Evolutionary conservation across 2,329 filamentous ascomycete species (phyloP).

Genomic region (Fusarium subglutinans): DNA sequence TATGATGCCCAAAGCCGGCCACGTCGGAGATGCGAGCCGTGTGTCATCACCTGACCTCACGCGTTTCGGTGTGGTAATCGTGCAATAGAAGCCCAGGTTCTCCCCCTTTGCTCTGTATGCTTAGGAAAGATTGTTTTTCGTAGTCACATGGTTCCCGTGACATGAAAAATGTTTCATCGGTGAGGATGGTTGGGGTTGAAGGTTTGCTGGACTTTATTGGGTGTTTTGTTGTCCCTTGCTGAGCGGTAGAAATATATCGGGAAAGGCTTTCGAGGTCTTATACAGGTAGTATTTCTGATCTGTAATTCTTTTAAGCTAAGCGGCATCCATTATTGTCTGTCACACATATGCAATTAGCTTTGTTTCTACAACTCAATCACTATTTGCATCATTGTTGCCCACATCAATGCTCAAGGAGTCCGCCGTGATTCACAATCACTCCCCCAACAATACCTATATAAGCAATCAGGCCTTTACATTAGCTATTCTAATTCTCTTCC

Average conservation of each 20-base stretch:
- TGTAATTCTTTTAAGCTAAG: not conserved
- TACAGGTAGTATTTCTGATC: not conserved
- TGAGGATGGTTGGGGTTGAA: not conserved
- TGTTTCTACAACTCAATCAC: not conserved
- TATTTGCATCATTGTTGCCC: not conserved
- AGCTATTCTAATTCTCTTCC: not conserved
- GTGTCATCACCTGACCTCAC: slow-evolving; percentile 24
- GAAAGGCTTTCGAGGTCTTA: not conserved
- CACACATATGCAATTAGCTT: not conserved
- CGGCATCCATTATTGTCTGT: not conserved
- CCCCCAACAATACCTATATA: not conserved
- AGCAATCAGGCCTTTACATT: not conserved
- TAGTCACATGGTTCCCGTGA: not conserved
- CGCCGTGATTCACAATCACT: slow-evolving; percentile 12
- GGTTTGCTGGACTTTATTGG: not conserved
- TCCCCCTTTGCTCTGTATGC: not conserved
- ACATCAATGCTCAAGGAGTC: not conserved
- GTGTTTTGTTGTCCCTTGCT: not conserved
- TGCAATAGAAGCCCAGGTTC: slow-evolving; percentile 3
- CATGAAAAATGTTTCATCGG: not conserved
- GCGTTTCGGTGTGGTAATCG: slow-evolving; percentile 10
- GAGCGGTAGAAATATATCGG: not conserved
- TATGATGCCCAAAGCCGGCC: not conserved
- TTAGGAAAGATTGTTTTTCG: no score
- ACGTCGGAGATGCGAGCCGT: not conserved